These are phyloP conservation scores for Neostapfia colusana DNA, from an alignment of 176 grass and related monocot genomes.

Conservation along the genomic window DNA sequence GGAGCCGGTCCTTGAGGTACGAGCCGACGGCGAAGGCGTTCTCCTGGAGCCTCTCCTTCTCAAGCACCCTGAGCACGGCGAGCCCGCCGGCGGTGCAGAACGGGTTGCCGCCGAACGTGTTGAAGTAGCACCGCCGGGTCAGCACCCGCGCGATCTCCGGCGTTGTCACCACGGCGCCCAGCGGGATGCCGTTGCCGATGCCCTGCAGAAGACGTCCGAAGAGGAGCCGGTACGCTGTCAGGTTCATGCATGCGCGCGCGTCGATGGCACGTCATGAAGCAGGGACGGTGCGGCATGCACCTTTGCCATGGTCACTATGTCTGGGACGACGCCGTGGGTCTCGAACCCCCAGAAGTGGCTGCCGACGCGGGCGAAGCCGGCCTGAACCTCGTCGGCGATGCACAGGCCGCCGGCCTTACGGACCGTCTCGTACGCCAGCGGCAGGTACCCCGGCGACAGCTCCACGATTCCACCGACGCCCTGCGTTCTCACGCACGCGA, in stretches of 20 bases:
- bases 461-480: slow-evolving; percentile 94
- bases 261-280: neutral
- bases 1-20: slow-evolving; percentile 74
- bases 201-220: slow-evolving; percentile 41
- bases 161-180: slow-evolving; percentile 91
- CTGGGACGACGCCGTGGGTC: slow-evolving; percentile 76
- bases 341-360: slow-evolving; percentile 98
- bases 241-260: too few relatives aligned
- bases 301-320: slow-evolving; percentile 98
- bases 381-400: slow-evolving; percentile 96
- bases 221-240: neutral
- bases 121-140: slow-evolving; percentile 81
- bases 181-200: slow-evolving; percentile 96
- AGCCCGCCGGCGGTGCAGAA: slow-evolving; percentile 71
- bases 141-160: slow-evolving; percentile 84
- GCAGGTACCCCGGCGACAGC: slow-evolving; percentile 76
- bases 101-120: slow-evolving; percentile 94
- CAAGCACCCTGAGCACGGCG: slow-evolving; percentile 80
- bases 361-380: slow-evolving; percentile 76
- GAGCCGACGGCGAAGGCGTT: slow-evolving; percentile 45
- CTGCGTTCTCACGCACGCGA: slow-evolving; percentile 30
- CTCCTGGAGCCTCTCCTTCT: slow-evolving; percentile 60
- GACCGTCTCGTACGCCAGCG: slow-evolving; percentile 64
- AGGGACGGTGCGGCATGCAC: slow-evolving; percentile 11
- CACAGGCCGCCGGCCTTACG: slow-evolving; percentile 79